Conservation (phyloP, 2,329 filamentous ascomycete genomes). For the Paraphoma sp. region DNA sequence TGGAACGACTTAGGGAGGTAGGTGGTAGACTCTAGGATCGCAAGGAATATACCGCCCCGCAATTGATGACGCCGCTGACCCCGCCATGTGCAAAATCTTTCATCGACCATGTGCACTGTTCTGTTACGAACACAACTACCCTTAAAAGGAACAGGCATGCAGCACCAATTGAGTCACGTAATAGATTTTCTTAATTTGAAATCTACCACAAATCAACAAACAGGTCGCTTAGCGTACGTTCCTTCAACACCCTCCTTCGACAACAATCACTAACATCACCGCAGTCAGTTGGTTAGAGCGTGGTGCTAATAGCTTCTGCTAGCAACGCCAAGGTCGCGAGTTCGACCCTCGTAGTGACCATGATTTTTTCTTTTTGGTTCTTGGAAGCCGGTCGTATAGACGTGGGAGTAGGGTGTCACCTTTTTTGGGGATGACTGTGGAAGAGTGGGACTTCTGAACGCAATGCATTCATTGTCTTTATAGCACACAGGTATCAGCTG, state of each 20-base stretch:
- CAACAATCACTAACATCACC: neutral
- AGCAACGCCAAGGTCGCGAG: conserved; percentile 14
- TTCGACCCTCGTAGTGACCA: conserved; percentile 26
- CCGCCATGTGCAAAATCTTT: neutral
- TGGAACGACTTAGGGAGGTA: neutral
- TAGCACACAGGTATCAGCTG: too few relatives aligned
- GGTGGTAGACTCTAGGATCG: neutral
- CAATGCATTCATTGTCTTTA: too few relatives aligned
- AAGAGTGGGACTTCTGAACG: too few relatives aligned
- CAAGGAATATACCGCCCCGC: too few relatives aligned
- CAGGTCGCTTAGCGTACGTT: neutral
- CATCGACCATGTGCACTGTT: neutral
- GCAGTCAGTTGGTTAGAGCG: conserved; percentile 11
- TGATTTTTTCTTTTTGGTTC: conserved; percentile 3
- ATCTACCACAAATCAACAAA: neutral
- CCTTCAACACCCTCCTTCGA: neutral
- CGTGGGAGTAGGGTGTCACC: neutral
- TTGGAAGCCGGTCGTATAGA: neutral
- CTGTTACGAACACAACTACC: too few relatives aligned
- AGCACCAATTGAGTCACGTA: too few relatives aligned
- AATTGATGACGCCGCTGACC: neutral
- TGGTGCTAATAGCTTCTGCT: conserved; percentile 7
- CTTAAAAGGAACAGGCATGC: too few relatives aligned
- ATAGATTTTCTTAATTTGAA: too few relatives aligned
- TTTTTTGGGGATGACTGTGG: neutral